phyloP scores from a whole-genome alignment of 257 asterid species.

The Fraxinus excelsior region DNA sequence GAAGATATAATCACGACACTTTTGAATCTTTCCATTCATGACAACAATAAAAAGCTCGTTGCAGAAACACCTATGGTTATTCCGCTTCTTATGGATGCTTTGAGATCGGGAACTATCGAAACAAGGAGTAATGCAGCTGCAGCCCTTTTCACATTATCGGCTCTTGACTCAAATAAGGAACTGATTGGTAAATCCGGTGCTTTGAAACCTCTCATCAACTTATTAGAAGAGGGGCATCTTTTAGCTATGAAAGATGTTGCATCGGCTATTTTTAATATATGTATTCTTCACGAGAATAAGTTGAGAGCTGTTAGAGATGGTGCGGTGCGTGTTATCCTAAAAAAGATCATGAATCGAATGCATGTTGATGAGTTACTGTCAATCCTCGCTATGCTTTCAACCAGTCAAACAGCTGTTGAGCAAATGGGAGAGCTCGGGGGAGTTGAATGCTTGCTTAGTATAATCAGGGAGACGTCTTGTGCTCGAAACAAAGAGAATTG shows the following conservation, averaged over 20 bases:
- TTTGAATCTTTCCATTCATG: conserved; percentile 82
- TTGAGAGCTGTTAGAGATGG: conserved; percentile 76
- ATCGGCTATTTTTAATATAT: conserved; percentile 75
- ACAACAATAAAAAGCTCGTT: conserved; percentile 78
- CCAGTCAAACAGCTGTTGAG: conserved; percentile 62
- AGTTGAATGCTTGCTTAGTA: conserved; percentile 64
- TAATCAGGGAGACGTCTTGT: conserved; percentile 62
- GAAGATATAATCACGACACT: conserved; percentile 87
- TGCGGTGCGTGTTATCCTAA: conserved; percentile 60
- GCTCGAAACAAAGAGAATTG: conserved; percentile 72
- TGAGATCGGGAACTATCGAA: conserved; percentile 60
- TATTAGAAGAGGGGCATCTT: conserved; percentile 71
- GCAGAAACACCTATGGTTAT: conserved; percentile 75
- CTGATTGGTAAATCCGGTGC: conserved; percentile 78
- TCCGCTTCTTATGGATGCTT: conserved; percentile 64
- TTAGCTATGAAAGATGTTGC: conserved; percentile 78
- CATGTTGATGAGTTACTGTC: conserved; percentile 74
- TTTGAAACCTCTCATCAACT: conserved; percentile 59
- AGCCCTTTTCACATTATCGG: conserved; percentile 76
- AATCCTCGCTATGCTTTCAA: conserved; percentile 81
- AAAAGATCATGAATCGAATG: conserved; percentile 45
- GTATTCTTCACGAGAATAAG: conserved; percentile 77
- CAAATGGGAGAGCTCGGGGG: conserved; percentile 69
- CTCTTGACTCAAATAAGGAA: conserved; percentile 77
- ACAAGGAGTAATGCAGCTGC: conserved; percentile 94